Conservation (phyloP, 2,329 filamentous ascomycete genomes). For the Aotearoamyces nothofagi region DNA sequence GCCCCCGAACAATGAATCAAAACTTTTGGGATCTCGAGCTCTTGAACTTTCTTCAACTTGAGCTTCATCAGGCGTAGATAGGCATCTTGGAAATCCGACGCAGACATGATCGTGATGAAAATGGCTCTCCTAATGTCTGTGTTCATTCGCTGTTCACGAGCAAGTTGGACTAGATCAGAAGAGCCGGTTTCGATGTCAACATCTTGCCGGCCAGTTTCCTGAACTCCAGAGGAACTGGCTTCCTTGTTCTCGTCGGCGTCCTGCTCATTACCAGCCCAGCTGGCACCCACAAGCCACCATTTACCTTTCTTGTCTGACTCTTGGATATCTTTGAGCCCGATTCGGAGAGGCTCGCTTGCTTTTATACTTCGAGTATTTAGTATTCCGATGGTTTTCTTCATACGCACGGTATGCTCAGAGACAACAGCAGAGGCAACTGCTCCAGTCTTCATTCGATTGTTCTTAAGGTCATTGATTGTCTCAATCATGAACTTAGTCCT, state of each 20-base stretch:
- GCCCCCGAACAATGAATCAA: slow-evolving; percentile 75
- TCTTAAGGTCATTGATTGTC: slow-evolving; percentile 86
- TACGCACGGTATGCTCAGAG: slow-evolving; percentile 70
- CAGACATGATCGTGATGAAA: slow-evolving; percentile 80
- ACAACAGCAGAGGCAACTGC: slow-evolving; percentile 55
- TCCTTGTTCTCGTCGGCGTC: slow-evolving; percentile 11
- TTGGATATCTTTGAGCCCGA: slow-evolving; percentile 69
- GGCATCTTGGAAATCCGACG: slow-evolving; percentile 71
- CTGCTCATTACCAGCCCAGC: slow-evolving; percentile 43
- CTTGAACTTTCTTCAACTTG: slow-evolving; percentile 70
- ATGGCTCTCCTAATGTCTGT: slow-evolving; percentile 43
- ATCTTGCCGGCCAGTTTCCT: not conserved
- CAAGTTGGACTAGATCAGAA: slow-evolving; percentile 19
- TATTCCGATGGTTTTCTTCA: slow-evolving; percentile 76
- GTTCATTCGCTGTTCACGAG: slow-evolving; percentile 21
- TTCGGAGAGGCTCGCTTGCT: slow-evolving; percentile 65
- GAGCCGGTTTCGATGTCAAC: slow-evolving; percentile 11
- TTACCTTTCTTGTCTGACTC: slow-evolving; percentile 79
- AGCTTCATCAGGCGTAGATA: slow-evolving; percentile 68
- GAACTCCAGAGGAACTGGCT: not conserved
- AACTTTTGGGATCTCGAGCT: slow-evolving; percentile 75
- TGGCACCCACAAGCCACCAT: slow-evolving; percentile 98
- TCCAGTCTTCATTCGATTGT: slow-evolving; percentile 74
- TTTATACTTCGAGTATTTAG: slow-evolving; percentile 56
- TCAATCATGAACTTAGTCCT: slow-evolving; percentile 97